These are phyloP conservation scores for Ustilago loliicola DNA, from an alignment of 1,284 basidiomycete genomes.

Conservation along the genomic window DNA sequence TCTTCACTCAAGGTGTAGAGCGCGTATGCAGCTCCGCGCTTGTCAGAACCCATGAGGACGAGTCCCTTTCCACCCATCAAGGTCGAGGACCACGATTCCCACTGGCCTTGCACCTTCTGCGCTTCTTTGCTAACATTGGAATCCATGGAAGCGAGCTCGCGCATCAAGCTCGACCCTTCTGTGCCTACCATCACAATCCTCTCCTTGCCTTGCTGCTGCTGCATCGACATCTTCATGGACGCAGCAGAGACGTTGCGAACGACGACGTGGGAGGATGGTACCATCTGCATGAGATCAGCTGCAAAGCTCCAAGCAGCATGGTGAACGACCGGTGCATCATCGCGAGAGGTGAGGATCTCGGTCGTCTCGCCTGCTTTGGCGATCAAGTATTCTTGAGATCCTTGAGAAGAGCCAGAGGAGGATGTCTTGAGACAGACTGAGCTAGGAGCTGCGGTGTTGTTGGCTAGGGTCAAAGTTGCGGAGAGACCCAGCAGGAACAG, in stretches of 20 bases:
- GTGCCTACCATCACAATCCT: slow-evolving; percentile 24
- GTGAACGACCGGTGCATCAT: slow-evolving; percentile 33
- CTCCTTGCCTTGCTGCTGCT: slow-evolving; percentile 9
- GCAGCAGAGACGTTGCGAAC: slow-evolving; percentile 34
- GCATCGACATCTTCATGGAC: slow-evolving; percentile 19
- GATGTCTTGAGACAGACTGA: slow-evolving; percentile 18
- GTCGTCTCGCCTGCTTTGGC: slow-evolving; percentile 34
- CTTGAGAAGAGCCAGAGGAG: slow-evolving; percentile 3
- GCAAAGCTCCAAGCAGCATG: slow-evolving; percentile 32
- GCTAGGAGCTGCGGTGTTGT: neutral
- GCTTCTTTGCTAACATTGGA: slow-evolving; percentile 3
- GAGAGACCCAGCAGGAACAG: slow-evolving; percentile 21
- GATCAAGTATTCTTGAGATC: slow-evolving; percentile 16
- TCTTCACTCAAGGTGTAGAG: slow-evolving; percentile 40
- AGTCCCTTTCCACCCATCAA: slow-evolving; percentile 7
- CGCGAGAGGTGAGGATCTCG: slow-evolving; percentile 40
- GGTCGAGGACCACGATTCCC: slow-evolving; percentile 29
- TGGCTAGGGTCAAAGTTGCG: slow-evolving; percentile 3
- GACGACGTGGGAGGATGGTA: slow-evolving; percentile 21
- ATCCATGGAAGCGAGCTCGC: slow-evolving; percentile 17
- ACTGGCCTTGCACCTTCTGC: slow-evolving; percentile 12
- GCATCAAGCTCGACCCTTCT: slow-evolving; percentile 15
- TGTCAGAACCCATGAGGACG: slow-evolving; percentile 31
- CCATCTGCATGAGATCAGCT: slow-evolving; percentile 30
- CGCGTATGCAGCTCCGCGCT: slow-evolving; percentile 27